Evolutionary conservation across 192 early-diverging fungal species (phyloP), one percentile per base, ranked within the genome.

Genomic region (Anaeromyces robustus): DNA sequence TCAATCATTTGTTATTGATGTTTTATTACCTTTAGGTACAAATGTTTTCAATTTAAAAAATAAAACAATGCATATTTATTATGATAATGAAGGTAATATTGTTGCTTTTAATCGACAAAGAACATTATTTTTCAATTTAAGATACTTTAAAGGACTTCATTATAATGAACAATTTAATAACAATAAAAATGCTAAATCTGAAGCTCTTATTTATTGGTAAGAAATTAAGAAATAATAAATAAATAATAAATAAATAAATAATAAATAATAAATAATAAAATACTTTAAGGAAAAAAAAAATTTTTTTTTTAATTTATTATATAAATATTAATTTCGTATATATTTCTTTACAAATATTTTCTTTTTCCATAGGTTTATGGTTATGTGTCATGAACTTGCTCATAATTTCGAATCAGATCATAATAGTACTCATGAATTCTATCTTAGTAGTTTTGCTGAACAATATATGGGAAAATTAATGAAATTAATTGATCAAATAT

Each of bases 361-460:
- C 14, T 16, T 91, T 77, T 95, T n/a, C n/a, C n/a, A 95, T 83
- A 96, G 95, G 95, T 97, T 94, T 82, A 91, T 96, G 88, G 91
- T 88, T 9, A 85, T 89, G 68, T 93, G 92, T 78, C 95, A 97
- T 84, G 95, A 95, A 85, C 84, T 97, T 77, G 94, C 88, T 5
- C 94, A 95, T 82, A 92, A 94, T 81, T 93, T 93, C 86, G 87
- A 41, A 41, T 7, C 39, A 1, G 39, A 41, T 41, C 39, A 41
- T 41, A 41, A 41, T 41, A 41, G 14, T 41, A 41, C 39, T 13
- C 39, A 41, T 41, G 39, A 41, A 41, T 41, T 41, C 13, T 41
- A 16, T 16, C 13, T 41, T 16, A 41, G 39, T 41, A 41, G 39
- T 41, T 41, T 41, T 41, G 39, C 39, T 16, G 39, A 41, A 41